These are phyloP conservation scores for Flaveria sonorensis DNA, from an alignment of 129 eudicot genomes.

Conservation along the genomic window DNA sequence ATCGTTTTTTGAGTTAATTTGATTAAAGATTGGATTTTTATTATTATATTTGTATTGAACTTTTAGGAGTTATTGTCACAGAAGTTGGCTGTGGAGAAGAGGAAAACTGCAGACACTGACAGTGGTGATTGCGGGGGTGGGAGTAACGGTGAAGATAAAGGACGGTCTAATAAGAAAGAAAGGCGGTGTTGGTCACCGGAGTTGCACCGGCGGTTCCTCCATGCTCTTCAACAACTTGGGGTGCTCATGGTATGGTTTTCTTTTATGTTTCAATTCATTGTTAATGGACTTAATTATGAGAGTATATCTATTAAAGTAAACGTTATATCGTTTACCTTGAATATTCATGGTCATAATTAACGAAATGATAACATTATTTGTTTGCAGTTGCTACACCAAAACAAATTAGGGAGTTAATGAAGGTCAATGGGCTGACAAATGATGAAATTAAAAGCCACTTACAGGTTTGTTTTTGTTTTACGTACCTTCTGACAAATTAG, in stretches of 20 bases:
- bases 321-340: not conserved
- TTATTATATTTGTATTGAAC: constrained; percentile 10
- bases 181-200: constrained; percentile 97
- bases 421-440: constrained; percentile 91
- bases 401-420: constrained; percentile 94
- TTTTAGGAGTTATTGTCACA: constrained; percentile 50
- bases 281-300: not conserved
- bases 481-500: not conserved
- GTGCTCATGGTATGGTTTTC: constrained; percentile 67
- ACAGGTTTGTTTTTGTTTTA: constrained; percentile 59
- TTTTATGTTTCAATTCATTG: not conserved
- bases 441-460: constrained; percentile 98
- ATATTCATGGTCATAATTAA: not conserved
- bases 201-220: constrained; percentile 70
- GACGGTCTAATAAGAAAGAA: constrained; percentile 56
- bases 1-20: not conserved
- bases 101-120: constrained; percentile 42
- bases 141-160: constrained; percentile 52
- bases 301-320: no score
- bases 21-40: constrained; percentile 19
- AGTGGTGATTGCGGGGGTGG: constrained; percentile 28
- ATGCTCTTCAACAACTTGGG: constrained; percentile 98
- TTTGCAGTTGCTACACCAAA: constrained; percentile 92
- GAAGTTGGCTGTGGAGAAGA: constrained; percentile 47
- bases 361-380: not conserved